phyloP scores from a whole-genome alignment of 306 rosid genomes.

The Acacia acuminata region DNA sequence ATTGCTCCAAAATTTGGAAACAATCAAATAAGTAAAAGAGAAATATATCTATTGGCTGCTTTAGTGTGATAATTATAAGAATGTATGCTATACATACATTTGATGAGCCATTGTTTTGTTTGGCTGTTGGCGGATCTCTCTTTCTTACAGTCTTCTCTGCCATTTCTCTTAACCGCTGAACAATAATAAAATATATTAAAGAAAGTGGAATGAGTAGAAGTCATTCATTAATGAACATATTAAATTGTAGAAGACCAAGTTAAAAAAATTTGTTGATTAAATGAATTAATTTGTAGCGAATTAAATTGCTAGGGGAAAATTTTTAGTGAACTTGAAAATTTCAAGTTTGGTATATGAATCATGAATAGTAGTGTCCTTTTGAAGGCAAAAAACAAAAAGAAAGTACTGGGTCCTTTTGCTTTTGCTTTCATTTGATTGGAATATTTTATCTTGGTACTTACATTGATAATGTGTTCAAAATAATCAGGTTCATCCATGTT shows the following conservation, averaged over 20 bases:
- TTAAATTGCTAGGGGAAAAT: background rate
- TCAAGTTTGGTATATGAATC: too few species aligned
- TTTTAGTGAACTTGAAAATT: too few species aligned
- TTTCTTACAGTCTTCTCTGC: background rate
- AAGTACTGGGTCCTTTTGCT: too few species aligned
- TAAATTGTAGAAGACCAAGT: too few species aligned
- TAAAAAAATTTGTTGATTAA: background rate
- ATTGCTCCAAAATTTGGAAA: background rate
- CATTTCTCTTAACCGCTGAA: background rate
- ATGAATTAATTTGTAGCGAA: background rate
- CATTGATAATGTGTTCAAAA: rapidly evolving
- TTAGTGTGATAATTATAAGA: background rate
- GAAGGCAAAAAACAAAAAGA: too few species aligned
- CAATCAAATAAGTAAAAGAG: background rate
- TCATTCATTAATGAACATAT: background rate
- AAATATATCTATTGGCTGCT: background rate
- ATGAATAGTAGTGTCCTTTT: too few species aligned
- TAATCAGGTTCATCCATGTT: background rate
- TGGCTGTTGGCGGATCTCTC: background rate
- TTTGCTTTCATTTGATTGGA: too few species aligned
- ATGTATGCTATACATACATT: background rate
- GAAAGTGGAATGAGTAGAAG: background rate
- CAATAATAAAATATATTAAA: background rate
- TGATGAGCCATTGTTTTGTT: background rate
- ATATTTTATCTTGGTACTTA: background rate